Conservation (phyloP, 2,329 filamentous ascomycete genomes). For the Xylaria sp. region DNA sequence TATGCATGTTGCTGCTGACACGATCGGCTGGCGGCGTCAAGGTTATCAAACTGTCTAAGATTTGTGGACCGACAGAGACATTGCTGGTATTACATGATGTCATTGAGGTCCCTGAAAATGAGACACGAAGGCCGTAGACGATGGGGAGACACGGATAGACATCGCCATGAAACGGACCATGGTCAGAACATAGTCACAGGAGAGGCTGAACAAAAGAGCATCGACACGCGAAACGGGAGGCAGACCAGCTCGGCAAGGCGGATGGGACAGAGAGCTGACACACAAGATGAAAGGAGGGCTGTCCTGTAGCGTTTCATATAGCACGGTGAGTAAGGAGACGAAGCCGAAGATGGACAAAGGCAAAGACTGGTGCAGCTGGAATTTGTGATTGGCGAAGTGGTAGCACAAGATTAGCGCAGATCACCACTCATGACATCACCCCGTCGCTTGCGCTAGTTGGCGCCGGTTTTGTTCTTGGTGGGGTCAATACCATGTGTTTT, state of each 20-base stretch:
- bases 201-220: constrained; percentile 20
- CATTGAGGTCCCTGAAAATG: constrained; percentile 18
- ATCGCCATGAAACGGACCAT: constrained; percentile 12
- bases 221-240: neutral
- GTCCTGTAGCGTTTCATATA: constrained; percentile 25
- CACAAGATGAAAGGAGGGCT: constrained; percentile 23
- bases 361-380: constrained; percentile 24
- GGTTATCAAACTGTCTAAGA: constrained; percentile 11
- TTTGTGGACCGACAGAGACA: constrained; percentile 7
- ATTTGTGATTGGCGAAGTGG: constrained; percentile 36
- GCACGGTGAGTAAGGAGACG: constrained; percentile 24
- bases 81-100: constrained; percentile 34
- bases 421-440: constrained; percentile 38
- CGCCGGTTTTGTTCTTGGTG: constrained; percentile 22
- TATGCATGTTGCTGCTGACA: constrained; percentile 9
- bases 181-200: neutral
- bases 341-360: constrained; percentile 17
- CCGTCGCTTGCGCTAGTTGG: constrained; percentile 22
- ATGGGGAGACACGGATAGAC: neutral
- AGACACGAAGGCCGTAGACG: constrained; percentile 4
- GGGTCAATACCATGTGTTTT: constrained; percentile 18
- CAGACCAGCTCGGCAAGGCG: constrained; percentile 11
- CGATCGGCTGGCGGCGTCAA: constrained; percentile 8
- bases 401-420: constrained; percentile 37
- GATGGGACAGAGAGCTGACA: constrained; percentile 25